These are phyloP conservation scores for Peniophora sp. DNA, from an alignment of 1,284 basidiomycete genomes.

Conservation along the genomic window DNA sequence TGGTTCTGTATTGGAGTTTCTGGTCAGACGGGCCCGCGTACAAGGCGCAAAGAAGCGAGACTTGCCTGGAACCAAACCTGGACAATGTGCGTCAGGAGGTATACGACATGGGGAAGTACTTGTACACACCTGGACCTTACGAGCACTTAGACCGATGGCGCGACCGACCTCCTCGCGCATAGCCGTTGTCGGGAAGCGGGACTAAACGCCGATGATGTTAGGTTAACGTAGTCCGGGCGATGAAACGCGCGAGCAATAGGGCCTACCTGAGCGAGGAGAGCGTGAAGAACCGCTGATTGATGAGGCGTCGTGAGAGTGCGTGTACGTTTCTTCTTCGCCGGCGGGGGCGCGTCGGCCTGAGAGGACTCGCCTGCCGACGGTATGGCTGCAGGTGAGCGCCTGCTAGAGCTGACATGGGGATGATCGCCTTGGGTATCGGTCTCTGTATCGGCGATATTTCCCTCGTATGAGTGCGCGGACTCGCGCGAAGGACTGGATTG, in stretches of 20 bases:
- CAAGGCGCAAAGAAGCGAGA: constrained; percentile 10
- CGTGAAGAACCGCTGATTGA: constrained; percentile 74
- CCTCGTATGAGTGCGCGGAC: constrained; percentile 30
- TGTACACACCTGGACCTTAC: constrained; percentile 73
- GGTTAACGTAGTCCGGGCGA: background rate
- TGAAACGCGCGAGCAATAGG: constrained; percentile 1
- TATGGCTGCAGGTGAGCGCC: constrained; percentile 13
- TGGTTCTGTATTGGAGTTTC: constrained; percentile 48
- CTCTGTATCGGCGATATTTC: constrained; percentile 45
- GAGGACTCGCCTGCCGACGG: background rate
- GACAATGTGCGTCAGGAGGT: constrained; percentile 8
- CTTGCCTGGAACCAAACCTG: constrained; percentile 83
- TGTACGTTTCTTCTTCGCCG: constrained; percentile 69
- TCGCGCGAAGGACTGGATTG: constrained; percentile 34
- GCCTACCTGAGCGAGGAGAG: constrained; percentile 68
- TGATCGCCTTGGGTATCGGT: constrained; percentile 30
- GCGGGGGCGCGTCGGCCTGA: constrained; percentile 15
- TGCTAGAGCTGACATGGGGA: constrained; percentile 21
- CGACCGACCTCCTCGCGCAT: constrained; percentile 79
- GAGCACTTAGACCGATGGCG: constrained; percentile 74
- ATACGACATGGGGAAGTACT: constrained; percentile 4
- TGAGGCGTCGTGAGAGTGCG: constrained; percentile 77
- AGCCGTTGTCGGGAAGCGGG: constrained; percentile 77
- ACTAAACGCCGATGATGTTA: constrained; percentile 36
- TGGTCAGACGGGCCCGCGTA: constrained; percentile 12